Base-by-base conservation (phyloP, 164 flowering plant genomes). In the Piper longum region DNA sequence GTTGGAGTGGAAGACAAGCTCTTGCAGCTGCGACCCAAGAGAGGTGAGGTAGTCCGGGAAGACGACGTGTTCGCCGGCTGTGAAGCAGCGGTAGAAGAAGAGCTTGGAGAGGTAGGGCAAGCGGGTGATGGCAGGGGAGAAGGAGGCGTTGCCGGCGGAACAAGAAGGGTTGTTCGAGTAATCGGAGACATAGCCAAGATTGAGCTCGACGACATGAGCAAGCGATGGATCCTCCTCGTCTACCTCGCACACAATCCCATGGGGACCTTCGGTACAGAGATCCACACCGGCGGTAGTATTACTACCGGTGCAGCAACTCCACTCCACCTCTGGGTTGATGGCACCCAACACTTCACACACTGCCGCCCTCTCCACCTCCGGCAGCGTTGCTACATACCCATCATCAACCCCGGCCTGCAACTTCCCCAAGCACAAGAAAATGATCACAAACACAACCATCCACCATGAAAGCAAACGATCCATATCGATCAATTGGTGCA, bases 81-180 rank as follows among this genome's bases (percentile, higher is more conserved):
- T 51, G 62, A 66, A 66, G 62, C 68, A 66, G 44, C 62, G 62
- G 43, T 59, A 66, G 68, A 66, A 44, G 62, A 66, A 66, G 56
- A 66, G 68, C 43, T 58, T 58, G 7, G 41, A 12, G 68, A 66
- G 68, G 57, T 56, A 66, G 4, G 68, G 68, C 19, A 66, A 55
- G 56, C 44, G 55, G 11, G 62, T 17, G 62, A 66, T 54, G 45
- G 55, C 54, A 4, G 68, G 62, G 8, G 68, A 26, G 62, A 66
- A 66, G 7, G 68, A 58, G 57, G 68, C 68, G 62, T 66, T 59
- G 43, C 44, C 44, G 41, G 68, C 40, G 11, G 61, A 45, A 43
- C 68, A 66, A 48, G 68, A 18, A 3, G 68, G 68, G 44, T 66
- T 66, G 68, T 66, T 66, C 8, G 68, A 58, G 44, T 66, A 66